Evolutionary conservation across 2,329 filamentous ascomycete species (phyloP).

Genomic region (Aspergillus puulaauensis): DNA sequence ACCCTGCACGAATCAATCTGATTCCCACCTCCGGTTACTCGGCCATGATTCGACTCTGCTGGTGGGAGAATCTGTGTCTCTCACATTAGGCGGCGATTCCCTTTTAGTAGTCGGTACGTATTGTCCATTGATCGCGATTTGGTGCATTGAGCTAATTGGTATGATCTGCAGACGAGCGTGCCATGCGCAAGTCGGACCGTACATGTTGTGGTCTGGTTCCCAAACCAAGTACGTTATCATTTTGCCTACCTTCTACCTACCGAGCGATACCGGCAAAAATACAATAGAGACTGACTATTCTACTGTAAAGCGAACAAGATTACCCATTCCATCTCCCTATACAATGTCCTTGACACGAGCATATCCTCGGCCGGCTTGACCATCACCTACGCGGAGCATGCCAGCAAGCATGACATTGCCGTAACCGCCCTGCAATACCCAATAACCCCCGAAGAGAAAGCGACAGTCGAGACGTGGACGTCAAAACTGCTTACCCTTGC

Average conservation of each 20-base stretch:
- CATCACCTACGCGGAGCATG: slow-evolving; percentile 69
- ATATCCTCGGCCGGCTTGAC: slow-evolving; percentile 60
- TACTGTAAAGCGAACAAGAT: slow-evolving; percentile 43
- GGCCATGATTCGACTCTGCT: slow-evolving; percentile 48
- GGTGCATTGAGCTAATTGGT: background rate
- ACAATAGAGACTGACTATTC: slow-evolving; percentile 8
- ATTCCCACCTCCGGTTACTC: slow-evolving; percentile 30
- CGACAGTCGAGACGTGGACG: slow-evolving; percentile 61
- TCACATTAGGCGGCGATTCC: slow-evolving; percentile 61
- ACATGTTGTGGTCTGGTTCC: slow-evolving; percentile 57
- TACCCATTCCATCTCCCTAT: slow-evolving; percentile 68
- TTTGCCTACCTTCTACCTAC: background rate
- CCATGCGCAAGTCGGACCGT: slow-evolving; percentile 48
- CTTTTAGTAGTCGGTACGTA: slow-evolving; percentile 58
- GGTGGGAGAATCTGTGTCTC: slow-evolving; percentile 58
- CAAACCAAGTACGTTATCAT: slow-evolving; percentile 45
- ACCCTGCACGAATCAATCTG: slow-evolving; percentile 25
- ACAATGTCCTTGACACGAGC: slow-evolving; percentile 82
- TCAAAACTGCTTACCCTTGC: slow-evolving; percentile 65
- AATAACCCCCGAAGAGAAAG: slow-evolving; percentile 52
- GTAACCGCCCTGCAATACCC: slow-evolving; percentile 63
- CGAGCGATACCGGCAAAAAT: background rate
- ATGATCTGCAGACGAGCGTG: slow-evolving; percentile 50
- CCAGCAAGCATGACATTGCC: slow-evolving; percentile 60
- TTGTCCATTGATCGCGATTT: slow-evolving; percentile 3